Base-by-base conservation (phyloP, 2,329 filamentous ascomycete genomes). In the Teratosphaeria gauchensis region DNA sequence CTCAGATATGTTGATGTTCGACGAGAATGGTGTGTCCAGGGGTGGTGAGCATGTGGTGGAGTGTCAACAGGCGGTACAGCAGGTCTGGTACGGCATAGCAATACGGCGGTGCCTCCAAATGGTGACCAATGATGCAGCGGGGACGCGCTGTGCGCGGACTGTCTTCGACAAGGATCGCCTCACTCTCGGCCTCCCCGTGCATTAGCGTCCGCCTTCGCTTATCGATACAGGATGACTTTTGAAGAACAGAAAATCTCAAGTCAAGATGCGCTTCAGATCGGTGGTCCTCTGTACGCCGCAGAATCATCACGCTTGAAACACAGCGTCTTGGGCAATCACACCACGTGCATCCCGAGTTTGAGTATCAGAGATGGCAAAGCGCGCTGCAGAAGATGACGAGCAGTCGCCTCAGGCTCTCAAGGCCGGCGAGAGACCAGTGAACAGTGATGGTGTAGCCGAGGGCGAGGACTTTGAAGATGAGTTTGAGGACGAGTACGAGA, bases 401-500 rank as follows among this genome's bases (percentile, higher is more conserved):
- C 76, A 79, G 62, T 69, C 71, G 52, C 63, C 68, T 30, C 77
- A 79, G 60, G 75, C 82, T 48, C 79, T 86, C 66, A 86, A 86
- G 73, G 80, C 80, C 62, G 84, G 84, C 59, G 81, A 83, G 61
- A 77, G 84, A 33, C 84, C 83, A 61, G 74, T 82, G 63, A 71
- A 73, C 55, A 73, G 77, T 57, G 72, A 72, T 63, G 76, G 75
- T 71, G 73, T 79, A 64, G 75, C 80, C 63, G 81, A 84, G 58
- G 78, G 76, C 61, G 80, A 81, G 63, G 88, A 97, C 66, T 97
- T 95, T 63, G 94, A 96, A 71, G 94, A 96, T 76, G 92, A 97
- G 71, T 96, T 92, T 66, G 90, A 92, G 74, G 89, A 92, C 69
- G 89, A 92, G 71, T 92, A 88, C 66, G 92, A 96, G 79, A 95